Conservation (phyloP, 495 filamentous ascomycete species). For the Penicillium fimorum region DNA sequence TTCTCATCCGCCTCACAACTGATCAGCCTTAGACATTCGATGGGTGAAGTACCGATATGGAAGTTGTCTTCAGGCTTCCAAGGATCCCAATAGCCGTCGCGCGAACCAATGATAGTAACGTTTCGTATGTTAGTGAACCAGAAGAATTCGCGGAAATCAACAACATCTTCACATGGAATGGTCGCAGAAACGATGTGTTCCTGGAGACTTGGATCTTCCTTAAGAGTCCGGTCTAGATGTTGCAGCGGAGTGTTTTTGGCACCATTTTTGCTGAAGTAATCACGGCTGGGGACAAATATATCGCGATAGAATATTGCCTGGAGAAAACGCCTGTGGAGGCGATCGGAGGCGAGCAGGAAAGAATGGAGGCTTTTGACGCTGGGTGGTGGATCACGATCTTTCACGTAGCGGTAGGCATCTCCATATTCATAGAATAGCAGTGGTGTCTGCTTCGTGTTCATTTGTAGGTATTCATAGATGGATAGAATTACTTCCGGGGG, state of each 20-base stretch:
- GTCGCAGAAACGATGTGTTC: conserved; percentile 7
- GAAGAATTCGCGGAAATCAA: not conserved
- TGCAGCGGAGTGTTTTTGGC: not conserved
- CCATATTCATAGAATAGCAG: not conserved
- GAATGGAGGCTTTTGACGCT: not conserved
- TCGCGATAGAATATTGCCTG: conserved; percentile 1
- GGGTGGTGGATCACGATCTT: not conserved
- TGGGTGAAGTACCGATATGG: conserved; percentile 22
- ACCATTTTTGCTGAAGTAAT: too few species aligned
- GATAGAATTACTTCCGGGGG: conserved; percentile 1
- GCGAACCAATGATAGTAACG: conserved; percentile 7
- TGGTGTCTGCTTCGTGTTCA: not conserved
- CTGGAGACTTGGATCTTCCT: not conserved
- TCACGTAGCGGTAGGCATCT: not conserved
- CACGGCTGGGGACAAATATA: not conserved
- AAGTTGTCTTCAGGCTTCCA: conserved; percentile 15
- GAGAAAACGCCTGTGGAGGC: not conserved
- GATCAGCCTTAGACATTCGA: conserved; percentile 15
- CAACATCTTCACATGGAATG: not conserved
- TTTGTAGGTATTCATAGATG: conserved; percentile 6
- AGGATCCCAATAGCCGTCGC: conserved; percentile 7
- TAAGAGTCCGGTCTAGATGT: conserved; percentile 5
- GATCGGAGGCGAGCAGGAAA: not conserved
- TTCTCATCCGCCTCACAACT: conserved; percentile 21
- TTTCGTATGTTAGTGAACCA: conserved; percentile 4